Base-by-base conservation (phyloP, 106 monocot species). In the Apostasia ramifera region DNA sequence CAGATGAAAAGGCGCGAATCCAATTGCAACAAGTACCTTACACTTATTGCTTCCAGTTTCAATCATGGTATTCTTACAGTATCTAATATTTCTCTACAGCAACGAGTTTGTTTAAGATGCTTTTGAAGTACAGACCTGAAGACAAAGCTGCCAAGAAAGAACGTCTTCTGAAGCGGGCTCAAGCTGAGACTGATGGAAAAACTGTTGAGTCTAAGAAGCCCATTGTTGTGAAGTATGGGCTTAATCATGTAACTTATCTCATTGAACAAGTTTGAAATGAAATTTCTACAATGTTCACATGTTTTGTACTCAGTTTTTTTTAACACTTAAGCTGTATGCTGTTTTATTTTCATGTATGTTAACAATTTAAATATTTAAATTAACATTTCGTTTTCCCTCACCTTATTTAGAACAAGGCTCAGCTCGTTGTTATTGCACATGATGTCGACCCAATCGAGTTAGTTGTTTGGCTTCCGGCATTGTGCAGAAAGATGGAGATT, bases 91-190 rank as follows among this genome's bases (percentile, higher is more conserved):
- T 61, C 38, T 69, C 13, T 74, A 70, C 74, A 91, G 90, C 84
- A 51, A 84, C 84, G n/a, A 83, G 52, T 26, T 77, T 86, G 46
- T 86, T 91, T 71, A 91, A 91, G 78, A 81, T 86, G 86, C 83
- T 91, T 68, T 72, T 91, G 55, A 91, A 91, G 73, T 91, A 91
- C 70, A 78, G 90, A 59, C 90, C 90, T 43, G 90, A 91, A 53
- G 90, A 91, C 65, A 81, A 66, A 54, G 86, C 81, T 60, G 86
- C 83, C 5, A 91, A 91, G 86, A 91, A 91, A 81, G 86, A 91
- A 51, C 69, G 90, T 12, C 86, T 91, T 74, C 42, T 86, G 75
- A 91, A 73, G 68, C 82, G 82, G 64, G 89, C 89, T 44, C 82
- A 89, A 53, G 85, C 89, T 51, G 85, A 89, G 57, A 42, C 81